These are phyloP conservation scores for Plasmodium billcollinsi DNA, from an alignment of 169 alveolate species.

Conservation along the genomic window DNA sequence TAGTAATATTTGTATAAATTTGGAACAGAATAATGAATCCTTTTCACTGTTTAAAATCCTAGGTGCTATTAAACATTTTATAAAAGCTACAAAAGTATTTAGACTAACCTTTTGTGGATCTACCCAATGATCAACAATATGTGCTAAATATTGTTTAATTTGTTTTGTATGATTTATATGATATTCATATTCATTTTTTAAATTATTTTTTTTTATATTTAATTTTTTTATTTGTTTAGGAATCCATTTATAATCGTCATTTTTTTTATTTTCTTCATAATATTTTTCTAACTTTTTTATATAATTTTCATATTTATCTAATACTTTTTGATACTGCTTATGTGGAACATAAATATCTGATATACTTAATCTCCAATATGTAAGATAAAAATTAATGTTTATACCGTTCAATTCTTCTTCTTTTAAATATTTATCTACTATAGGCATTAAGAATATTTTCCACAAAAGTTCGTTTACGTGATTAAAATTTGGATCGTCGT, in stretches of 20 bases:
- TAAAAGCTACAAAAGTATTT: conserved; percentile 31
- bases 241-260: conserved; percentile 55
- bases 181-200: conserved; percentile 45
- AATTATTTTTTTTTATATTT: conserved; percentile 11
- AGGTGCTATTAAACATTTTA: conserved; percentile 53
- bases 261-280: conserved; percentile 37
- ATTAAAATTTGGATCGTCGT: conserved; percentile 8
- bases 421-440: conserved; percentile 22
- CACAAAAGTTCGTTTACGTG: conserved; percentile 10
- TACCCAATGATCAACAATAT: conserved; percentile 65
- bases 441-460: conserved; percentile 23
- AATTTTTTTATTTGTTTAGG: conserved; percentile 22
- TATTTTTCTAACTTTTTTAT: conserved; percentile 60
- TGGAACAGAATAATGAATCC: conserved; percentile 55
- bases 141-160: conserved; percentile 24
- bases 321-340: conserved; percentile 37
- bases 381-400: conserved; percentile 38
- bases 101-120: conserved; percentile 48
- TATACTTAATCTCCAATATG: conserved; percentile 58
- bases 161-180: conserved; percentile 53
- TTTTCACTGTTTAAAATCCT: conserved; percentile 70
- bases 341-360: conserved; percentile 62
- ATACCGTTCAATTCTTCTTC: conserved; percentile 51
- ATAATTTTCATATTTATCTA: conserved; percentile 38
- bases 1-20: conserved; percentile 28